Base-by-base conservation (phyloP, 352 stramenopile species). In the Pythium dissimile region DNA sequence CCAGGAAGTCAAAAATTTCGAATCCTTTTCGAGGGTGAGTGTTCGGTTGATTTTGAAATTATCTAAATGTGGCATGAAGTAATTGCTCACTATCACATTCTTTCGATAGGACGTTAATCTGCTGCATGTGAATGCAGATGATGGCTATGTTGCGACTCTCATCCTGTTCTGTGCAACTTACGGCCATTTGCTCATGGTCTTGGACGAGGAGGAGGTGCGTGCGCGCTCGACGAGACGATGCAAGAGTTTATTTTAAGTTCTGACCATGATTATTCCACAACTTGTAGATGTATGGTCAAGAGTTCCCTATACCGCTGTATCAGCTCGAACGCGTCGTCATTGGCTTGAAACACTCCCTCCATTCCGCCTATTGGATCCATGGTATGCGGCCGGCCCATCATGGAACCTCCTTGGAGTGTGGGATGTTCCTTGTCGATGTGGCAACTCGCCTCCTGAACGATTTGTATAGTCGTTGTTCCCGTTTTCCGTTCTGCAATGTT, bases 131-230 rank as follows among this genome's bases (percentile, higher is more conserved):
- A 56, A 64, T 16, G 64, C 62, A 12, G 67, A 62, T 8, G 80
- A 86, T 52, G 46, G 72, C 8, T 81, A 84, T 45, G 50, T 74
- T 16, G 80, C 66, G 30, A 77, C 72, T 18, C 51, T 90, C 31
- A 54, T 64, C 49, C 55, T 88, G 5, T 86, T 90, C 56, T 83
- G 69, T 46, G 67, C 79, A 60, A 64, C 63, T 16, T 88, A 90
- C 61, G 74, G 77, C 35, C 78, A 90, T 46, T 66, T 90, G 37
- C 49, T 91, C 23, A 46, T 84, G 1, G 78, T 88, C 0, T 50
- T 91, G 50, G 74, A 89, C 21, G 80, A 91, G 48, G 71, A 82
- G 71, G 80, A 91, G 77, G 80, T 88, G 54, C 31, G 45, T 35
- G n/a, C n/a, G n/a, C n/a, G n/a, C n/a, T n/a, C n/a, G n/a, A n/a